Base-by-base conservation (phyloP, 2,329 filamentous ascomycete genomes). In the Xylaria sp. region DNA sequence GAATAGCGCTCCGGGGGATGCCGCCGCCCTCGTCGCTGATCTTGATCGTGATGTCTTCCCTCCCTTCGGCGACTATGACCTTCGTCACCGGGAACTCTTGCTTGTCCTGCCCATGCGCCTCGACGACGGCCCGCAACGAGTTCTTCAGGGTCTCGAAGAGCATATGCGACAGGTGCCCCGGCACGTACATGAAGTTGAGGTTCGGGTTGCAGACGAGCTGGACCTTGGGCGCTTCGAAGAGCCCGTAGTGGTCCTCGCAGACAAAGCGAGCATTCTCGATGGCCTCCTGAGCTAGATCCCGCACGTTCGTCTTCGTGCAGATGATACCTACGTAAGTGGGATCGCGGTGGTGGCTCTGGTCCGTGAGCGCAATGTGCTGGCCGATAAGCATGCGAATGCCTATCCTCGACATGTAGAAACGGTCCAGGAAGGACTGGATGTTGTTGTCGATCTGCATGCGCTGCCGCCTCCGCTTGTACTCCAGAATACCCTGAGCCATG, bases 361-460 rank as follows among this genome's bases (percentile, higher is more conserved):
- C 93, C 5, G 92, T 96, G 54, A 99, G 81, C 55, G 94, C 94
- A 68, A 99, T 96, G 78, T 99, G 94, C 73, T 99, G 94, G 48
- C 94, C 94, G 66, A 99, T 97, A 46, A 99, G 86, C 94, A 99
- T 99, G 66, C 94, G 90, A 65, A 99, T 99, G 62, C 94, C 94
- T 69, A 99, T 99, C 59, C 94, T 91, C 41, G 92, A 97, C 94
- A 99, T 99, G 81, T 99, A 99, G 76, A 99, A 99, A 55, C 94
- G 90, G 76, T 99, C 94, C 62, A 99, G 85, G 79, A 99, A 99
- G 50, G 91, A 88, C 73, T 99, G 94, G 55, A 99, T 97, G 65
- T 92, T 95, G 71, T 92, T 88, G 75, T 97, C 94, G 68, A 99
- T 99, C 71, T 97, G 94, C 88, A 97, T 94, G 49, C 94, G 87